Conservation (phyloP, 176 grass and related monocot genomes). For the Tillandsia fasciculata region DNA sequence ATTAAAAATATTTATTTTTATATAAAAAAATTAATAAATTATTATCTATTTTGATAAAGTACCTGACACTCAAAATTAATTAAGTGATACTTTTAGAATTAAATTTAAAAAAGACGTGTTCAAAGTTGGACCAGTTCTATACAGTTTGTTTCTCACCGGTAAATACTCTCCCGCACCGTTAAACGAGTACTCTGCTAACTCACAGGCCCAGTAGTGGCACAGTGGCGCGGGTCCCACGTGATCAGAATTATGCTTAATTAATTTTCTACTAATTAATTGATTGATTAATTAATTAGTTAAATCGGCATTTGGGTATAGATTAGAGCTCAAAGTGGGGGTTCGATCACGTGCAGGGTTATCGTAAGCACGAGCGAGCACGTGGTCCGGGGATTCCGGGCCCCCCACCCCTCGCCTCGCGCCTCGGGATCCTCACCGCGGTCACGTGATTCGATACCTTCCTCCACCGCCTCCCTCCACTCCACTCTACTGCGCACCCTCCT, state of each 20-base stretch:
- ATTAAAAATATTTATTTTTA: too few species aligned
- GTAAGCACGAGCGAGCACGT: conserved; percentile 64
- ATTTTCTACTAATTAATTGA: neutral
- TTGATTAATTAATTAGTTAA: conserved; percentile 28
- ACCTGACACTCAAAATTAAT: too few species aligned
- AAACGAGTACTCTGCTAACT: neutral
- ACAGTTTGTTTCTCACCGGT: neutral
- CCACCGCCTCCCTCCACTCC: neutral
- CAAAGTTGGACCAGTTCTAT: too few species aligned
- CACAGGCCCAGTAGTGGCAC: neutral
- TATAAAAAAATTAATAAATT: too few species aligned
- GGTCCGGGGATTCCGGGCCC: conserved; percentile 39
- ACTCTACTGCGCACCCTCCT: neutral
- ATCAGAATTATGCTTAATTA: neutral
- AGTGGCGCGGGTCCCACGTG: neutral
- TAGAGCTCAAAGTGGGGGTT: conserved; percentile 5
- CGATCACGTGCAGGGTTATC: conserved; percentile 44
- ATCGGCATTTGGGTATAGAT: conserved; percentile 2
- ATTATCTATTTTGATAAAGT: too few species aligned
- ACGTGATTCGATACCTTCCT: conserved; percentile 73
- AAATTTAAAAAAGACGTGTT: too few species aligned
- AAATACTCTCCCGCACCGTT: too few species aligned
- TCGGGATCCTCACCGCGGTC: conserved; percentile 73
- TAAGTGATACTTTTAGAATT: too few species aligned
- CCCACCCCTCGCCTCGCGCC: conserved; percentile 10